Evolutionary conservation across 331 rosid species (phyloP).

Genomic region (Acacia concinna): DNA sequence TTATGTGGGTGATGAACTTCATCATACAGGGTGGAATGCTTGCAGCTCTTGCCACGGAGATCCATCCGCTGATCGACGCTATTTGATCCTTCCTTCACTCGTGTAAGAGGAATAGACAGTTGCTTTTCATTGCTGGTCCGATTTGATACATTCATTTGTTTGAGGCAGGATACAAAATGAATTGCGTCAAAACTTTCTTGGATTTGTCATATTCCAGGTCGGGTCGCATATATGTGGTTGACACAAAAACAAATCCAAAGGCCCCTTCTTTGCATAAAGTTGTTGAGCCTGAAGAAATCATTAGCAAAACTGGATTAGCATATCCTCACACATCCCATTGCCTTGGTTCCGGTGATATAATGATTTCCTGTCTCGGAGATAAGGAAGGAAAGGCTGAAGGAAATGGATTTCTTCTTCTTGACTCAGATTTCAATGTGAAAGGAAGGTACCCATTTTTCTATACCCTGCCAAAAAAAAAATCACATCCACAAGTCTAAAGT

Average conservation of each 20-base stretch:
- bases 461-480: background rate
- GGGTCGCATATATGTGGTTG: slow-evolving; percentile 80
- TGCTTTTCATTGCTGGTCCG: background rate
- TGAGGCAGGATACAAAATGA: background rate
- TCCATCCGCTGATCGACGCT: slow-evolving; percentile 64
- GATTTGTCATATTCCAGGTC: slow-evolving; percentile 54
- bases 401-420: slow-evolving; percentile 94
- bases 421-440: slow-evolving; percentile 87
- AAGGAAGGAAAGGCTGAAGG: slow-evolving; percentile 87
- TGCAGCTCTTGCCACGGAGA: slow-evolving; percentile 98
- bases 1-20: slow-evolving; percentile 77
- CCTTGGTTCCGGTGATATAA: slow-evolving; percentile 87
- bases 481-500: background rate
- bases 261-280: slow-evolving; percentile 87
- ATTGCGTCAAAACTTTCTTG: background rate
- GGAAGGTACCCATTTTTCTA: slow-evolving; percentile 61
- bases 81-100: slow-evolving; percentile 67
- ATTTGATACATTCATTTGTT: background rate
- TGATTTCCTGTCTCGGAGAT: slow-evolving; percentile 91
- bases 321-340: slow-evolving; percentile 99
- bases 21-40: slow-evolving; percentile 92
- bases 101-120: slow-evolving; percentile 44
- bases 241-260: slow-evolving; percentile 75
- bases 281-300: slow-evolving; percentile 65
- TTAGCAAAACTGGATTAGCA: slow-evolving; percentile 80